phyloP scores from a whole-genome alignment of 2,329 filamentous ascomycete species.

The Phaeomoniella chlamydospora region DNA sequence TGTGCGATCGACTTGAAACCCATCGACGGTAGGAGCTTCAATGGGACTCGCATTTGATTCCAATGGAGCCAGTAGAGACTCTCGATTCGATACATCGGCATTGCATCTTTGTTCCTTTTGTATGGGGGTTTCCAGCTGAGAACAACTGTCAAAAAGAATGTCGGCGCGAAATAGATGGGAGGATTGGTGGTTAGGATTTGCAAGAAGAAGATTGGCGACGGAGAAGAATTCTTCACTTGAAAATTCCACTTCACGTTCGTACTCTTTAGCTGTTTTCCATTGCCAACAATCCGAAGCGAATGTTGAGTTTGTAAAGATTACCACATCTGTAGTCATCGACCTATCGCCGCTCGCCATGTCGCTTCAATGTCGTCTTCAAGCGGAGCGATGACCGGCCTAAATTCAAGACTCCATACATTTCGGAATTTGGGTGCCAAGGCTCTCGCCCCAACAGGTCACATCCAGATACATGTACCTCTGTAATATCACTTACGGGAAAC shows the following conservation, averaged over 20 bases:
- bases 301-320: neutral
- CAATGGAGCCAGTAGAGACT: too few species aligned
- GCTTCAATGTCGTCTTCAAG: too few species aligned
- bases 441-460: too few species aligned
- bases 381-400: too few species aligned
- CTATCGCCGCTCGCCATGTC: too few species aligned
- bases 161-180: conserved; percentile 46
- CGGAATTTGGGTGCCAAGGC: too few species aligned
- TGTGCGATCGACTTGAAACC: conserved; percentile 38
- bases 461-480: too few species aligned
- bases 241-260: neutral
- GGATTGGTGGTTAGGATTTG: conserved; percentile 45
- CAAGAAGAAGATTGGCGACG: conserved; percentile 31
- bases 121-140: conserved; percentile 16
- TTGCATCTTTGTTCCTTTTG: conserved; percentile 15
- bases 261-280: neutral
- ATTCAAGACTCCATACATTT: too few species aligned
- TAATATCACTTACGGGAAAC: too few species aligned
- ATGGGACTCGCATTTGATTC: conserved; percentile 1
- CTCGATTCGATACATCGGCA: conserved; percentile 6
- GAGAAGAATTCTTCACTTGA: conserved; percentile 22
- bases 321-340: neutral
- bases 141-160: conserved; percentile 40
- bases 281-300: neutral
- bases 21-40: conserved; percentile 12